Percentiles rank a stretch among this genome's conserved stretches.
Evolutionary conservation across 129 eudicot genomes (phyloP).

Genomic region (Arctium lappa): DNA sequence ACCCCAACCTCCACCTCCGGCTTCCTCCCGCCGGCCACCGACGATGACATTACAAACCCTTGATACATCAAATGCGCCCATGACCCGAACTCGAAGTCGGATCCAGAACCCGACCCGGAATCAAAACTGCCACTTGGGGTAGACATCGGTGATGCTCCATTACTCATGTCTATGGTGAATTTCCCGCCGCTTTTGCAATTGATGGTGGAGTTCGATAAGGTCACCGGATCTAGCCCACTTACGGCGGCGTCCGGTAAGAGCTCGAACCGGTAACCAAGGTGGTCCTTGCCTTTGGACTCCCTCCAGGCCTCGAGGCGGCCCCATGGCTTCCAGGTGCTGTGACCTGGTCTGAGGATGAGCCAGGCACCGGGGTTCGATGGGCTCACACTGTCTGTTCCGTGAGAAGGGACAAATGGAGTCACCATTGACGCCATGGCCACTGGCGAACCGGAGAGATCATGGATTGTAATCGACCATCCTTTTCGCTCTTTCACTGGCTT

Average conservation of each 20-base stretch:
- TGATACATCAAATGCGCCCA: conserved; percentile 71
- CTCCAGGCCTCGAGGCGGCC: conserved; percentile 95
- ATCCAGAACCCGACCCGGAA: conserved; percentile 58
- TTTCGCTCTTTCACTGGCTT: conserved; percentile 63
- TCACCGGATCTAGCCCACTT: conserved; percentile 52
- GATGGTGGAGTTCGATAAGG: conserved; percentile 48
- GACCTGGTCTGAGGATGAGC: conserved; percentile 88
- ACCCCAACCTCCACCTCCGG: conserved; percentile 90
- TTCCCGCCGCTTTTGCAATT: conserved; percentile 64
- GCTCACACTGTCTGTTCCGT: conserved; percentile 66
- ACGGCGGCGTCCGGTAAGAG: conserved; percentile 58
- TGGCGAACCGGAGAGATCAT: conserved; percentile 91
- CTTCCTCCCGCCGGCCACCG: conserved; percentile 58
- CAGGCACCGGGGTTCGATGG: conserved; percentile 93
- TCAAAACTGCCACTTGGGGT: conserved; percentile 79
- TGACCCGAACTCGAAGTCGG: conserved; percentile 69
- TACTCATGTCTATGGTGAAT: conserved; percentile 59
- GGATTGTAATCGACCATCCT: conserved; percentile 96
- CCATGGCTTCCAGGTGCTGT: conserved; percentile 95
- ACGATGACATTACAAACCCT: conserved; percentile 95
- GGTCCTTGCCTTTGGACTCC: conserved; percentile 39
- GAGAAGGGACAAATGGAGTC: conserved; percentile 91
- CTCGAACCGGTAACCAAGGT: conserved; percentile 77
- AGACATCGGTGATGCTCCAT: conserved; percentile 52
- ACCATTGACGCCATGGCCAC: conserved; percentile 98